Conservation (phyloP, 352 stramenopile genomes). For the Phytopythium ostracodes region DNA sequence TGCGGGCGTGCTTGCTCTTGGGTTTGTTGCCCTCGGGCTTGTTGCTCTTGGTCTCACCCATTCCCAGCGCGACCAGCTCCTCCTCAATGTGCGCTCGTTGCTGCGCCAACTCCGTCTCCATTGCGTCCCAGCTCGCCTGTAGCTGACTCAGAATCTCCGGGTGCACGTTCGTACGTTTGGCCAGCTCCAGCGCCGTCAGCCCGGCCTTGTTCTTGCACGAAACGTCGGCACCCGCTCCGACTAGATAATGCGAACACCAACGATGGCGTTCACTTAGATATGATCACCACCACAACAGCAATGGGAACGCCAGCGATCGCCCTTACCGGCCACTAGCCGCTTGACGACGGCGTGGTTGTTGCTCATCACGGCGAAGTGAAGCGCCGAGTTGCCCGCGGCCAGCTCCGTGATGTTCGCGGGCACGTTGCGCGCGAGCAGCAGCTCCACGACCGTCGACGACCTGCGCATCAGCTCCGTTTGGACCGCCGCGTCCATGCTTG, state of each 20-base stretch:
- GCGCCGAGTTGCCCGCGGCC: constrained; percentile 46
- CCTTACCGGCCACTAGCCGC: constrained; percentile 23
- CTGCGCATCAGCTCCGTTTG: constrained; percentile 32
- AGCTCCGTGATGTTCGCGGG: constrained; percentile 44
- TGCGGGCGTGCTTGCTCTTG: constrained; percentile 26
- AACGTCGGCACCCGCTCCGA: neutral
- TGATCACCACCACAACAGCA: constrained; percentile 5
- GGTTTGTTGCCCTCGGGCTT: constrained; percentile 43
- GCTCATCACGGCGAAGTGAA: constrained; percentile 74
- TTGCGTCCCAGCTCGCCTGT: constrained; percentile 12
- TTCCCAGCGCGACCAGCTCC: constrained; percentile 20
- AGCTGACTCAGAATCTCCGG: constrained; percentile 23
- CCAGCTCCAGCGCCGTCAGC: constrained; percentile 11
- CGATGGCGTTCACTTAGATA: neutral
- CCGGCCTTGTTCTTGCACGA: constrained; percentile 17
- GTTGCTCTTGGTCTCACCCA: constrained; percentile 20
- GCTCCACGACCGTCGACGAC: constrained; percentile 44
- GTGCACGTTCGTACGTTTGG: constrained; percentile 6
- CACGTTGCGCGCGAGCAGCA: constrained; percentile 38
- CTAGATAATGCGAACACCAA: neutral
- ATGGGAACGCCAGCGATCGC: neutral
- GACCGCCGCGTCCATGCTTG: constrained; percentile 14
- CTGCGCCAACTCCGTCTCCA: constrained; percentile 17
- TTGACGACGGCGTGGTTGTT: constrained; percentile 44
- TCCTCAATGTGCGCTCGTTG: constrained; percentile 20